Evolutionary conservation across 2,329 filamentous ascomycete species (phyloP).

Genomic region (Blastomyces silverae): DNA sequence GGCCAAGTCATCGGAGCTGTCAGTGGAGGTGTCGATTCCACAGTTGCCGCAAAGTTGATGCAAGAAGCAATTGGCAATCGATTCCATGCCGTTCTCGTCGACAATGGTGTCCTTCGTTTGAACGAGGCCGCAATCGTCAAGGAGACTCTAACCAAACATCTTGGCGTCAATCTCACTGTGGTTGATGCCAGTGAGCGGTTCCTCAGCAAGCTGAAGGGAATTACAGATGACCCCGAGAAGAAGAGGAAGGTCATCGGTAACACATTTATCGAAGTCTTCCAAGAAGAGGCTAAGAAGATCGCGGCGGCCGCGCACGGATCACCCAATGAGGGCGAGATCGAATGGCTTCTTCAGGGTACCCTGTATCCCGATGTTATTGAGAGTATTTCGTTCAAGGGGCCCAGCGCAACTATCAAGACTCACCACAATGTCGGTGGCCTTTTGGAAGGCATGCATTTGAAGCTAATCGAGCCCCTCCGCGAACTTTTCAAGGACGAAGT

Average conservation of each 20-base stretch:
- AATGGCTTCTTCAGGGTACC: constrained; percentile 83
- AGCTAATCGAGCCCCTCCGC: constrained; percentile 61
- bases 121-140: constrained; percentile 80
- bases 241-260: constrained; percentile 81
- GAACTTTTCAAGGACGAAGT: constrained; percentile 78
- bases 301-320: constrained; percentile 64
- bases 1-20: constrained; percentile 77
- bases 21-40: constrained; percentile 80
- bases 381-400: constrained; percentile 65
- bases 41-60: constrained; percentile 81
- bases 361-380: constrained; percentile 68
- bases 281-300: constrained; percentile 68
- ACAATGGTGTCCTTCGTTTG: constrained; percentile 79
- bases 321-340: constrained; percentile 63
- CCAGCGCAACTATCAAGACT: constrained; percentile 65
- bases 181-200: constrained; percentile 74
- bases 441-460: constrained; percentile 50
- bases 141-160: constrained; percentile 65
- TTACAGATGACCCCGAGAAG: constrained; percentile 77
- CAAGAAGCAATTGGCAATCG: constrained; percentile 76
- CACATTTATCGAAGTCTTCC: constrained; percentile 73
- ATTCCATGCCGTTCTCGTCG: constrained; percentile 76
- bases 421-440: constrained; percentile 63
- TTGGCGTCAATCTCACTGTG: constrained; percentile 86
- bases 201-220: constrained; percentile 65